Base-by-base conservation (phyloP, 192 early-diverging fungal genomes). In the Jimgerdemannia lactiflua region DNA sequence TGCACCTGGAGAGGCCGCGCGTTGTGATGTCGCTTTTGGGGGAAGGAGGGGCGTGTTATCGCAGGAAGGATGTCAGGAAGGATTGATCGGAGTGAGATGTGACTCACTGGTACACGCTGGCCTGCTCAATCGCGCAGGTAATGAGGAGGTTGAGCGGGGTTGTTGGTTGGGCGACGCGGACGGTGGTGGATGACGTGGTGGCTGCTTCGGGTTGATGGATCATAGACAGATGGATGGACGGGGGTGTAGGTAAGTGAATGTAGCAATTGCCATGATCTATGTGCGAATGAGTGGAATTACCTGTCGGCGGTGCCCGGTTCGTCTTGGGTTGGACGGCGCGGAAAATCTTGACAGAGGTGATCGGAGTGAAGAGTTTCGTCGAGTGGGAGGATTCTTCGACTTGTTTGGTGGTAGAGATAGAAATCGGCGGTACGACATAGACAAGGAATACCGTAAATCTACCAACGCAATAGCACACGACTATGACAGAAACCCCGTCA, bases 121-220 rank as follows among this genome's bases (percentile, higher is more conserved):
- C 88, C 65, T 84, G 83, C 71, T 89, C 88, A 63, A 86, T 84
- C 3, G 88, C 86, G 68, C 86, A 87, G 6, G 88, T 89, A 9
- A 89, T 84, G 11, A 89, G 71, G 40, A 89, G 43, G 75, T 85
- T 80, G 7, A 88, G 77, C 8, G 49, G 14, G 49, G 14, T 29
- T 29, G 29, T 29, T 29, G 29, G 29, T 1, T 29, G 29, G 29
- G 29, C 29, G 29, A 29, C 29, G 29, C 29, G 29, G 29, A 29
- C 29, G 29, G 29, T 29, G 29, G 29, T 29, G 29, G 29, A 29
- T 29, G 29, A 29, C 29, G 29, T 29, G 29, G 29, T 29, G 29
- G 29, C 29, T 29, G 1, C 29, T 29, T 29, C 29, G 29, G 29
- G 29, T 29, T 29, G 29, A 29, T 29, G 29, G 29, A 29, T 29